These are phyloP conservation scores for Cucurbita ficifolia DNA, from an alignment of 306 rosid genomes.

Conservation along the genomic window DNA sequence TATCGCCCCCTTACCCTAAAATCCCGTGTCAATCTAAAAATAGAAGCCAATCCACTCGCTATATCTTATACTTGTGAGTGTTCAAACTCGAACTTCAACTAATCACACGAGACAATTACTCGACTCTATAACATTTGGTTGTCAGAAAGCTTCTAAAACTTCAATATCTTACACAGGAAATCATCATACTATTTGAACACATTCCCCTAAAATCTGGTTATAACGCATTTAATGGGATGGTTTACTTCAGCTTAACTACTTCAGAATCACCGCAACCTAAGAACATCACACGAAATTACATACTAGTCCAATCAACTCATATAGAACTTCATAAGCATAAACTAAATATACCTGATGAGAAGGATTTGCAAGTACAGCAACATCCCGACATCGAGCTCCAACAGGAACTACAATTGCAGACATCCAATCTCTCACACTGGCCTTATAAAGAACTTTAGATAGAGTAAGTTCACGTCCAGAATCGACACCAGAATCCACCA, in stretches of 20 bases:
- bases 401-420: slow-evolving; percentile 50
- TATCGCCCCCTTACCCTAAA: neutral
- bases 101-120: neutral
- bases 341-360: slow-evolving; percentile 36
- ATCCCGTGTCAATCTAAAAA: neutral
- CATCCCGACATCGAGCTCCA: slow-evolving; percentile 83
- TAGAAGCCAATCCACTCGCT: neutral
- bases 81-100: neutral
- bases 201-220: neutral
- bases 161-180: neutral
- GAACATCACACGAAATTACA: neutral
- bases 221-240: neutral
- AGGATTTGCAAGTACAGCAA: slow-evolving; percentile 37
- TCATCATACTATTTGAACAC: neutral
- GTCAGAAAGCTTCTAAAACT: neutral
- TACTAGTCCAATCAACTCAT: neutral
- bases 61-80: neutral
- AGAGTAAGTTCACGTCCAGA: slow-evolving; percentile 49
- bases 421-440: slow-evolving; percentile 42
- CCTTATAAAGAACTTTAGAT: slow-evolving; percentile 40
- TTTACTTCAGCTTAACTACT: neutral
- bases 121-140: neutral
- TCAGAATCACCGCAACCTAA: neutral
- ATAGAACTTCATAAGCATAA: neutral
- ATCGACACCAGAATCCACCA: slow-evolving; percentile 8